These are phyloP conservation scores for Alternaria alternata DNA, from an alignment of 2,329 filamentous ascomycete species.

Conservation along the genomic window DNA sequence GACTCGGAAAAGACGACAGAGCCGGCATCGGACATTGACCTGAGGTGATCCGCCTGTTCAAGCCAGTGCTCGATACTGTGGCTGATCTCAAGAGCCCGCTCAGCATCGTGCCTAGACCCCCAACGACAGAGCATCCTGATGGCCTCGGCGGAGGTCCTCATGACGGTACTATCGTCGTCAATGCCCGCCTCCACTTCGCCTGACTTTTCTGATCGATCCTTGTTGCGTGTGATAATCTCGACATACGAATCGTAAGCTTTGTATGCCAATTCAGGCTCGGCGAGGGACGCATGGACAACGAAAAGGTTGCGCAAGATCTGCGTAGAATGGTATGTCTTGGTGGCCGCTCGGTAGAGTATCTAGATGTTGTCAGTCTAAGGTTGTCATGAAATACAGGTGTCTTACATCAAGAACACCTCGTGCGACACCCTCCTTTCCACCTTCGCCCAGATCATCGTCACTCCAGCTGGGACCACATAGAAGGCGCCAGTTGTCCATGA, in stretches of 20 bases:
- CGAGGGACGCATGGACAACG: constrained; percentile 82
- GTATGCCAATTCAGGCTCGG: constrained; percentile 90
- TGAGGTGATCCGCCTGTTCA: constrained; percentile 59
- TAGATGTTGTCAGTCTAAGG: constrained; percentile 45
- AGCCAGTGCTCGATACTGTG: constrained; percentile 78
- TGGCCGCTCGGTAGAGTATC: constrained; percentile 87
- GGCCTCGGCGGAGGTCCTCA: constrained; percentile 81
- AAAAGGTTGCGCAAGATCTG: constrained; percentile 87
- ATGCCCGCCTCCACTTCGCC: constrained; percentile 73
- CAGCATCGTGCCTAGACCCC: constrained; percentile 75
- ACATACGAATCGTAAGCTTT: constrained; percentile 92
- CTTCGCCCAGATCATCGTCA: constrained; percentile 80
- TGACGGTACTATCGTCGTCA: constrained; percentile 78
- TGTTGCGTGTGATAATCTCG: constrained; percentile 84
- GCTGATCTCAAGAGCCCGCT: constrained; percentile 78
- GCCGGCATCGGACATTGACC: constrained; percentile 34
- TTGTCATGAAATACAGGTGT: not conserved
- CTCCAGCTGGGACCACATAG: constrained; percentile 82
- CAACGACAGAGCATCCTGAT: constrained; percentile 84
- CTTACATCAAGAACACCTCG: constrained; percentile 75
- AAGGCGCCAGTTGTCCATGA: constrained; percentile 85
- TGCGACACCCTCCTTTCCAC: constrained; percentile 77
- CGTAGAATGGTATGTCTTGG: constrained; percentile 95
- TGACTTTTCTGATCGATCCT: constrained; percentile 80
- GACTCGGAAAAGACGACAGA: constrained; percentile 45